A percentile compares a stretch with the other conserved stretches of the same genome.
phyloP scores from a whole-genome alignment of 352 stramenopile genomes.

The Phytopythium ostracodes region DNA sequence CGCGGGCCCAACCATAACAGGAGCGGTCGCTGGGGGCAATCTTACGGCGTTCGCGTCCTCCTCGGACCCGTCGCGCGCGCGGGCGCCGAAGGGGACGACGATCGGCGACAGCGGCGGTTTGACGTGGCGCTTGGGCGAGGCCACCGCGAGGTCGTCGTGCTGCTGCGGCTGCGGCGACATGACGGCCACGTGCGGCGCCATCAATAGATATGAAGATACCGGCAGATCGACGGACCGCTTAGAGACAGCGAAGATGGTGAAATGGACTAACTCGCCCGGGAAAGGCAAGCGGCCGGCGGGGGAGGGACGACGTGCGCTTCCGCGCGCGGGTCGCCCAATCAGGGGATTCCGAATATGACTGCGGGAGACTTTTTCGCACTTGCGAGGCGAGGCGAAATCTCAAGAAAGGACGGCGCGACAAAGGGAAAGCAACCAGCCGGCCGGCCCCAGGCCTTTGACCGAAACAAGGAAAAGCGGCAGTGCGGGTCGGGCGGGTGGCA shows the following conservation, averaged over 20 bases:
- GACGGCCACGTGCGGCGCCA: slow-evolving; percentile 41
- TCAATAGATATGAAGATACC: not conserved
- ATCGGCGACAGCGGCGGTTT: not conserved
- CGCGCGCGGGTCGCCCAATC: not conserved
- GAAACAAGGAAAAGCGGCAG: not conserved
- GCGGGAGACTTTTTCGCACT: not conserved
- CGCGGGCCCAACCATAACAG: not conserved
- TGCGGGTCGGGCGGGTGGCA: not conserved
- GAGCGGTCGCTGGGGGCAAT: not conserved
- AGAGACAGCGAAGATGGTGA: not conserved
- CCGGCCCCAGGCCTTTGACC: not conserved
- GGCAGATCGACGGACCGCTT: not conserved
- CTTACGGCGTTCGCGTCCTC: not conserved
- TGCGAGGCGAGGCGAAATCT: not conserved
- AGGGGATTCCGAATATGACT: not conserved
- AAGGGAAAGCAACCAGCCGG: not conserved
- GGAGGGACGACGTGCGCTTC: slow-evolving; percentile 1
- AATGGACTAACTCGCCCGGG: not conserved
- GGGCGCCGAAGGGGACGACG: slow-evolving; percentile 1
- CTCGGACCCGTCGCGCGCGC: slow-evolving; percentile 1
- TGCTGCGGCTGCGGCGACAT: slow-evolving; percentile 8
- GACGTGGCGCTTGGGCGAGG: not conserved
- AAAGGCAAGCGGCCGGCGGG: not conserved
- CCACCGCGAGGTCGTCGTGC: not conserved
- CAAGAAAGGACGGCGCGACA: not conserved